Base-by-base conservation (phyloP, 1,284 basidiomycete species). In the Austropuccinia psidii region DNA sequence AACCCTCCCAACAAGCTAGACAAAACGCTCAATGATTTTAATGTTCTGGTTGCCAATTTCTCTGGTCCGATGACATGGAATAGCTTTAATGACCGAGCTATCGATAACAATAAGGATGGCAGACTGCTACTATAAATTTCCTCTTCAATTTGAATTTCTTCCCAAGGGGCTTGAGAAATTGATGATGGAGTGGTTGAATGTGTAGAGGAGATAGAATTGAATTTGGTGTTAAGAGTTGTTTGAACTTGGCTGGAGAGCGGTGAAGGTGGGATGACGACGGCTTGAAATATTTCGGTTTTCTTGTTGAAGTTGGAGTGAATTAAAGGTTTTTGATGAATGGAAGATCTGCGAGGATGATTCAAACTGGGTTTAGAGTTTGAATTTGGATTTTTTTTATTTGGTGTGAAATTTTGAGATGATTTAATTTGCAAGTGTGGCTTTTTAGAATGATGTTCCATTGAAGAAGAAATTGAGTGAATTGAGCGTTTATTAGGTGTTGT, bases 1-100 rank as follows among this genome's bases (percentile, higher is more conserved):
- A 66, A 49, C 31, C n/a, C n/a, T 21, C 47, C 47, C 13, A 66
- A 49, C 13, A 66, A 6, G 7, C 64, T 49, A 11, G 64, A 66
- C 8, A 66, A 5, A 8, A 66, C 64, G 33, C 64, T 66, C n/a
- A 66, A 27, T n/a, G 64, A 66, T n/a, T 66, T 66, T 4, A 66
- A 39, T 1, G 45, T 49, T 31, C 64, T 29, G 15, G 64, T 66
- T 11, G 33, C 39, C 11, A 66, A 49, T 17, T 49, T 29, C 39
- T 66, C 64, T 8, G 50, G 47, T 7, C 64, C 64, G n/a, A 49
- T 27, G 19, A 66, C 45, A 66, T 49, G 54, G 17, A 35, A 66
- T 9, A 66, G 11, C 35, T 52, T 52, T 35, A 66, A 50, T 17
- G 47, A 50, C 29, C 64, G 45, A 33, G 64, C 49, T 8, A 66